Conservation (phyloP, 306 rosid genomes). For the Trifolium pratense region DNA sequence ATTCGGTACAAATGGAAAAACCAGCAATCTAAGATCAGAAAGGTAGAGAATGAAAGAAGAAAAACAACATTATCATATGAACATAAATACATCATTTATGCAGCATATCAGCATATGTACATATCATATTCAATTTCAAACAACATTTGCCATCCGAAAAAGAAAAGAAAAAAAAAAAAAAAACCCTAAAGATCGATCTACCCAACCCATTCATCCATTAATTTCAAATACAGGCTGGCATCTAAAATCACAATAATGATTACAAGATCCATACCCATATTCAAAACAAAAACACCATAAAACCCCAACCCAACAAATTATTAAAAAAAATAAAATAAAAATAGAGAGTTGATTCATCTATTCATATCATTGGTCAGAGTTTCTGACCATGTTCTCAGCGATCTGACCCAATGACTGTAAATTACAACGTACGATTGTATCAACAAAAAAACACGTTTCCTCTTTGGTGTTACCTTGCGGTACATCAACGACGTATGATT, state of each 20-base stretch:
- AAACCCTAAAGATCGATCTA: constrained; percentile 14
- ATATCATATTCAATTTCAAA: neutral
- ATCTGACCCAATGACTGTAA: constrained; percentile 62
- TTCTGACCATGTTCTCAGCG: constrained; percentile 44
- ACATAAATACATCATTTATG: neutral
- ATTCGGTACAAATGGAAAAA: too few species aligned
- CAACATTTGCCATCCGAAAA: constrained; percentile 37
- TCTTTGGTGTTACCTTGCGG: constrained; percentile 68
- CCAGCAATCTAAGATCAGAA: too few species aligned
- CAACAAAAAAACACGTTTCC: constrained; percentile 62
- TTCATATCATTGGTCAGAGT: neutral
- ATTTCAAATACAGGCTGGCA: constrained; percentile 36
- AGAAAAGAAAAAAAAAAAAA: neutral
- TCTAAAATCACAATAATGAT: neutral
- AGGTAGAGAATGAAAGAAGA: neutral
- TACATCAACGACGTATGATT: constrained; percentile 65
- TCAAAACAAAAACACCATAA: constrained; percentile 35
- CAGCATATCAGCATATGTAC: neutral
- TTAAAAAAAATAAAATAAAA: neutral
- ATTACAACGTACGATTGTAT: constrained; percentile 68
- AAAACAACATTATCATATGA: neutral
- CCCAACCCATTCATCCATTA: constrained; percentile 22
- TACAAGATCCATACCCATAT: constrained; percentile 34
- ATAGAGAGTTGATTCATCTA: neutral
- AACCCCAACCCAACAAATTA: constrained; percentile 1